Evolutionary conservation across 305 asterid genomes (phyloP).

Genomic region (Fraxinus sp.): DNA sequence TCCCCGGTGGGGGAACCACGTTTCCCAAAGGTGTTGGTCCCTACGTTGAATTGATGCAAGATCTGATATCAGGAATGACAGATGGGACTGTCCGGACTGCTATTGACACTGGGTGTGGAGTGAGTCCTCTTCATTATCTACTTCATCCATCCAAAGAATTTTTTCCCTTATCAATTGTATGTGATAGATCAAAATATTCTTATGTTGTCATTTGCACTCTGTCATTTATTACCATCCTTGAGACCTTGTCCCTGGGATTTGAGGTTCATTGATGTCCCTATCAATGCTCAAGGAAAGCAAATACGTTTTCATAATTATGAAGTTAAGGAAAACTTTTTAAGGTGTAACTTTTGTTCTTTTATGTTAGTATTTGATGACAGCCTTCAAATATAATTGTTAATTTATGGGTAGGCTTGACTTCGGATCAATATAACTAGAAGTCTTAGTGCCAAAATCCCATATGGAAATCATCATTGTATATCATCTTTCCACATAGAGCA

Average conservation of each 20-base stretch:
- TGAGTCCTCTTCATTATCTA: constrained; percentile 35
- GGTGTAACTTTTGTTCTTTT: background rate
- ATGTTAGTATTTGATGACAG: background rate
- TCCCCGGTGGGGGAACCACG: constrained; percentile 64
- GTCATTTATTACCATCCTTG: background rate
- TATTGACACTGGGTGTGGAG: constrained; percentile 97
- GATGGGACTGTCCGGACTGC: constrained; percentile 85
- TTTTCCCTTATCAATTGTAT: background rate
- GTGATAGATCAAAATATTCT: background rate
- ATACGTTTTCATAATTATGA: background rate
- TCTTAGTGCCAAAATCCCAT: background rate
- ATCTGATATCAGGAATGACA: constrained; percentile 76
- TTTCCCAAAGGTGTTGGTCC: constrained; percentile 63
- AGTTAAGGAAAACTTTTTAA: background rate
- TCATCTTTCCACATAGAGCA: background rate
- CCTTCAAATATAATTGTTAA: background rate
- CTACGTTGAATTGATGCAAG: constrained; percentile 51
- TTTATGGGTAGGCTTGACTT: background rate
- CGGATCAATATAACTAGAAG: background rate
- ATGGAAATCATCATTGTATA: background rate
- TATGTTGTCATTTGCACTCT: background rate
- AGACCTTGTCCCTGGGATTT: background rate
- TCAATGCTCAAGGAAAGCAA: background rate
- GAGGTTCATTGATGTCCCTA: background rate
- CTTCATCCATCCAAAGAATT: background rate